These are phyloP conservation scores for Cymbomonas tetramitiformis DNA, from an alignment of 139 green algal species.

Conservation along the genomic window DNA sequence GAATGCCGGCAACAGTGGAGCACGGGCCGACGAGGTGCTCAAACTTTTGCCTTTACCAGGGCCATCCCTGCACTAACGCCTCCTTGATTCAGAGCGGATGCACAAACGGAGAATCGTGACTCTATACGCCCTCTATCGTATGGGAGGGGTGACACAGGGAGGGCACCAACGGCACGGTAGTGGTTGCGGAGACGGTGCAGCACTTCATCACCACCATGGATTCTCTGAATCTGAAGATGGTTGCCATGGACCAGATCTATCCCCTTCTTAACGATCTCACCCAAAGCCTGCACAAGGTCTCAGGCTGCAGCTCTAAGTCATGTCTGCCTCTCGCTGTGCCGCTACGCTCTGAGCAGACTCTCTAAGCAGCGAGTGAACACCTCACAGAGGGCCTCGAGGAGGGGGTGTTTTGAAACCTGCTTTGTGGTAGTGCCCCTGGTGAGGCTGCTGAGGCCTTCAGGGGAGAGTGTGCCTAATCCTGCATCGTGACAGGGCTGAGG, in stretches of 20 bases:
- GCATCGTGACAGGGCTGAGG: too few species aligned
- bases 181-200: slow-evolving; percentile 67
- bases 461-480: too few species aligned
- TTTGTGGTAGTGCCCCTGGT: too few species aligned
- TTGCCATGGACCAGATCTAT: slow-evolving; percentile 79
- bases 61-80: background rate
- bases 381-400: too few species aligned
- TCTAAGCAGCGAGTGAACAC: too few species aligned
- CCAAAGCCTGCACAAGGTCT: slow-evolving; percentile 50
- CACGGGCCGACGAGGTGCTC: background rate
- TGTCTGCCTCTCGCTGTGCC: too few species aligned
- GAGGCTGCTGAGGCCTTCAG: too few species aligned
- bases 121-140: background rate
- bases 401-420: too few species aligned
- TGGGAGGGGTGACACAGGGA: slow-evolving; percentile 1
- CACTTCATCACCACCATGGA: slow-evolving; percentile 93
- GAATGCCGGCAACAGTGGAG: slow-evolving; percentile 43
- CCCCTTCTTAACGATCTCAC: slow-evolving; percentile 70
- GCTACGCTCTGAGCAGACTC: too few species aligned
- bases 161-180: slow-evolving; percentile 24
- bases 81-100: background rate
- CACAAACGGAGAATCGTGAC: background rate
- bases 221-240: slow-evolving; percentile 74
- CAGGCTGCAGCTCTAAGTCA: too few species aligned
- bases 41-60: background rate